Evolutionary conservation across 768 basidiomycete genomes (phyloP).

Genomic region (Boletellus emodensis): DNA sequence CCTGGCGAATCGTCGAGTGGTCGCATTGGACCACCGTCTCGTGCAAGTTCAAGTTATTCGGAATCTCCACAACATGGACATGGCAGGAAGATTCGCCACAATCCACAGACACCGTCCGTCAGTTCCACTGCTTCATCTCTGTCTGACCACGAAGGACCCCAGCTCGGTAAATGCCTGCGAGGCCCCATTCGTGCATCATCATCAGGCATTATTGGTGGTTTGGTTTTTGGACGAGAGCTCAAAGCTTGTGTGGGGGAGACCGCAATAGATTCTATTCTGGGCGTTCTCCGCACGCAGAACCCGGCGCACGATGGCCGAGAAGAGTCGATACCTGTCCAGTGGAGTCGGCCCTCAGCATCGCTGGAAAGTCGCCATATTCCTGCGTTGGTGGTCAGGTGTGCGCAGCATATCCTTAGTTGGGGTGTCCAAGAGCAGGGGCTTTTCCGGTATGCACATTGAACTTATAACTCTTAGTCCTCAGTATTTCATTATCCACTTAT

Average conservation of each 20-base stretch:
- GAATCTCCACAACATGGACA: conserved; percentile 22
- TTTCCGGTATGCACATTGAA: conserved; percentile 59
- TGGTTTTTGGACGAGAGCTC: conserved; percentile 68
- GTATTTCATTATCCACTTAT: conserved; percentile 15
- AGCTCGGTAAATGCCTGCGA: conserved; percentile 54
- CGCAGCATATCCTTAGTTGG: conserved; percentile 78
- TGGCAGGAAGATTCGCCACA: conserved; percentile 43
- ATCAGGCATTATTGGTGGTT: conserved; percentile 39
- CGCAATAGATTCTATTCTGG: conserved; percentile 35
- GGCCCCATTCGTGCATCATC: conserved; percentile 41
- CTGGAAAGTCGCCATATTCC: conserved; percentile 58
- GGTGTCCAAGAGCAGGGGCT: conserved; percentile 84
- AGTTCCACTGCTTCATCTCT: conserved; percentile 48
- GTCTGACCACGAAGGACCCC: conserved; percentile 47
- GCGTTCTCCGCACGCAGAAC: conserved; percentile 6
- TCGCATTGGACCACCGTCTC: conserved; percentile 32
- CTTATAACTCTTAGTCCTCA: neutral
- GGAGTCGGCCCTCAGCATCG: conserved; percentile 20
- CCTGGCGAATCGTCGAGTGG: conserved; percentile 37
- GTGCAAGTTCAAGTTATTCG: conserved; percentile 40
- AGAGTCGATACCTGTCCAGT: neutral
- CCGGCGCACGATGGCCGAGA: neutral
- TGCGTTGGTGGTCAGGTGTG: conserved; percentile 76
- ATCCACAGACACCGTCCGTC: conserved; percentile 59
- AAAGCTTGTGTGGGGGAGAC: conserved; percentile 54